These are phyloP conservation scores for Candida tropicalis DNA, from an alignment of 1,139 yeast genomes.

Conservation along the genomic window DNA sequence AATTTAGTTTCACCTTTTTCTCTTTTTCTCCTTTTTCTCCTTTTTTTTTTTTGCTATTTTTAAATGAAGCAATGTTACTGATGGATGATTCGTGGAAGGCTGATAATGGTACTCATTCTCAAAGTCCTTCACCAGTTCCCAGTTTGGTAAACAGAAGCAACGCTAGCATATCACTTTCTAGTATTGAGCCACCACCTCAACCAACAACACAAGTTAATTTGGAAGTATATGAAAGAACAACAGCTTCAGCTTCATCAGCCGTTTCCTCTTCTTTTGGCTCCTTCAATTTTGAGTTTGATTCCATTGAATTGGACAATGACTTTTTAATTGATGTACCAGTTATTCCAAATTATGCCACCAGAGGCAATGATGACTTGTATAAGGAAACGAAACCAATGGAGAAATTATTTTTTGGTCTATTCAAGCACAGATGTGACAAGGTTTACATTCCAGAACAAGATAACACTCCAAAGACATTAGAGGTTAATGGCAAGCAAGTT, in stretches of 20 bases:
- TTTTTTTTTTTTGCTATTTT: neutral
- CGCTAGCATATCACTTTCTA: slow-evolving; percentile 6
- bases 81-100: slow-evolving; percentile 2
- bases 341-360: neutral
- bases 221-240: slow-evolving; percentile 9
- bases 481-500: neutral
- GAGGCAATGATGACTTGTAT: neutral
- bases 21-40: neutral
- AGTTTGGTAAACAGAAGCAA: slow-evolving; percentile 8
- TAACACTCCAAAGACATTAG: neutral
- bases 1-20: neutral
- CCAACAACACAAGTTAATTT: slow-evolving; percentile 2
- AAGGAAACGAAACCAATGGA: neutral
- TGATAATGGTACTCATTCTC: slow-evolving; percentile 2
- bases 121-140: slow-evolving; percentile 7
- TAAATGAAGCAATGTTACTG: neutral
- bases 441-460: neutral
- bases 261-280: slow-evolving; percentile 9
- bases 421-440: neutral
- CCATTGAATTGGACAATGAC: slow-evolving; percentile 8
- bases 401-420: neutral
- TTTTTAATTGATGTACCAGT: neutral
- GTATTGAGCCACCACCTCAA: slow-evolving; percentile 6
- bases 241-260: neutral
- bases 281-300: slow-evolving; percentile 12